Evolutionary conservation across 202 grass and related monocot species (phyloP).

Genomic region (Tripidium arundinaceum): DNA sequence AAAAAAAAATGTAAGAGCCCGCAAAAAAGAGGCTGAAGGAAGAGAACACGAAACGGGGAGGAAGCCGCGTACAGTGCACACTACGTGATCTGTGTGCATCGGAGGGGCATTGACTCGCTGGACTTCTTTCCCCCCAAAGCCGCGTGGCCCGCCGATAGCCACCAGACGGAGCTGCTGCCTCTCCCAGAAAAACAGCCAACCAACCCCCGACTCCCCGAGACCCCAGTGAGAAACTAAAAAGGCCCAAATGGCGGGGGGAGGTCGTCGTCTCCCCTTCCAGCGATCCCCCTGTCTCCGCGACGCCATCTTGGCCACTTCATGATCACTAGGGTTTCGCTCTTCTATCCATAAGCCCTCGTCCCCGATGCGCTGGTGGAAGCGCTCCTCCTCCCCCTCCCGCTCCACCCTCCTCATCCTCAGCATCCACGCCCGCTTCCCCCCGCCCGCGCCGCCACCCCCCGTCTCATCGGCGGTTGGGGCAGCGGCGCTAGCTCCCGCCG

Average conservation of each 20-base stretch:
- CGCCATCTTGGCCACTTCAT: constrained; percentile 32
- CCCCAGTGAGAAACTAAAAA: constrained; percentile 24
- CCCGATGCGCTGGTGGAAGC: constrained; percentile 61
- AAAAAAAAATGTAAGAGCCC: no score
- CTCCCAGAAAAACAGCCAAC: constrained; percentile 13
- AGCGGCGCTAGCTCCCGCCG: constrained; percentile 7
- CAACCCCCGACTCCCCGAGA: constrained; percentile 11
- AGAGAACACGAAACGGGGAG: background rate
- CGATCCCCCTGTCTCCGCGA: constrained; percentile 13
- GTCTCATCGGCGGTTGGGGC: constrained; percentile 11
- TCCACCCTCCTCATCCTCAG: constrained; percentile 10
- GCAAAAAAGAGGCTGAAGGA: background rate
- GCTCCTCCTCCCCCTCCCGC: constrained; percentile 23
- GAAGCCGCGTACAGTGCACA: background rate
- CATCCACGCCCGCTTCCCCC: constrained; percentile 45
- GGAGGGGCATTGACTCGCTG: constrained; percentile 40
- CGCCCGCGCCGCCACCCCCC: constrained; percentile 38
- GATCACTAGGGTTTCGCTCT: constrained; percentile 40
- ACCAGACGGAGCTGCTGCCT: background rate
- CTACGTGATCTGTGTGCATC: constrained; percentile 15
- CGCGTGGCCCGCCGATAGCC: constrained; percentile 31
- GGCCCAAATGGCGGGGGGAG: constrained; percentile 28
- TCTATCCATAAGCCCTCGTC: background rate
- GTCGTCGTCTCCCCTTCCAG: constrained; percentile 43
- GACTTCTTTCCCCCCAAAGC: constrained; percentile 42